Conservation (phyloP, 768 basidiomycete species). For the Daedaleopsis nitida region DNA sequence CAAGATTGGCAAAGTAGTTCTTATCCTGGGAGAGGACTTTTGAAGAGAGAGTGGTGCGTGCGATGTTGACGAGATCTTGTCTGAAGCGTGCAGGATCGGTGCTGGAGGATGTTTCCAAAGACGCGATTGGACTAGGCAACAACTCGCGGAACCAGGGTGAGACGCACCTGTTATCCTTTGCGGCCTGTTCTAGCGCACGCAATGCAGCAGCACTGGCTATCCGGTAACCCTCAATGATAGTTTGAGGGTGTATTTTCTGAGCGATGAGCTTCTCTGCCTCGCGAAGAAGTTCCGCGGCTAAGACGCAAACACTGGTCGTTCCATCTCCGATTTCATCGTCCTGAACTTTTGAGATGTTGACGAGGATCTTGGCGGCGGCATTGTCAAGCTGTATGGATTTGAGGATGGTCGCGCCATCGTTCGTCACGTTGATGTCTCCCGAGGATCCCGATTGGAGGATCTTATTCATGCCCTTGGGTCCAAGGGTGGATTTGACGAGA, state of each 20-base stretch:
- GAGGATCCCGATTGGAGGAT: conserved; percentile 91
- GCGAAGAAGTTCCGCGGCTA: conserved; percentile 87
- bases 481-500: conserved; percentile 97
- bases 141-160: not conserved
- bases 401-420: conserved; percentile 98
- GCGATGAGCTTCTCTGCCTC: conserved; percentile 95
- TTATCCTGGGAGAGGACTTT: conserved; percentile 98
- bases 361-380: conserved; percentile 97
- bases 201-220: conserved; percentile 88
- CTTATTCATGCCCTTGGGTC: conserved; percentile 99
- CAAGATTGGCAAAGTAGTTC: conserved; percentile 96
- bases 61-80: conserved; percentile 94
- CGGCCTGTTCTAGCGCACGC: conserved; percentile 78
- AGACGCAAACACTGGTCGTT: conserved; percentile 87
- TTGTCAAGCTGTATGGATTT: conserved; percentile 98
- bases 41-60: conserved; percentile 91
- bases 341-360: conserved; percentile 99
- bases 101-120: conserved; percentile 37
- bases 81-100: conserved; percentile 77
- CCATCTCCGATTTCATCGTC: conserved; percentile 99
- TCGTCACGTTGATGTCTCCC: conserved; percentile 95
- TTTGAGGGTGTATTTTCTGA: conserved; percentile 95
- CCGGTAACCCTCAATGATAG: conserved; percentile 95
- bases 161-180: conserved; percentile 76
- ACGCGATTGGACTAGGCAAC: too few relatives aligned